Base-by-base conservation (phyloP, 805 yeast species). In the Candida gorgasii region DNA sequence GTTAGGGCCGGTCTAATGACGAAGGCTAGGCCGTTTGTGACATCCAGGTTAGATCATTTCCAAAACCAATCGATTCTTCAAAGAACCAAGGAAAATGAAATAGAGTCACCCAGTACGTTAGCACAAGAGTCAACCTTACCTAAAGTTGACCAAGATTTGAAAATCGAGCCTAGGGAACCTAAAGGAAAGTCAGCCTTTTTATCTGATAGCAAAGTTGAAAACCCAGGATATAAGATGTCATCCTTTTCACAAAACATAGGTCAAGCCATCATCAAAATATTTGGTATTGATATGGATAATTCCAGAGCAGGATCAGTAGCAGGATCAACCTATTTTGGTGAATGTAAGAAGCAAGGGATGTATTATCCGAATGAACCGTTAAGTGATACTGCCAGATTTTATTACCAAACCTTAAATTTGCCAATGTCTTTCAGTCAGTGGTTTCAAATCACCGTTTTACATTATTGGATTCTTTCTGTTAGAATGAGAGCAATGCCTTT, bases 401-500 rank as follows among this genome's bases (percentile, higher is more conserved):
- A 89, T 73, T 93, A 89, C 59, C 86, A 87, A 42, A 86, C 90
- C 9, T 69, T 93, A 44, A 83, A 79, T 18, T 69, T 93, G 56
- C 96, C 96, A 26, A 75, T 78, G 58, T 84, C 97, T 0, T 90
- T 92, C 58, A 80, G 92, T n/a, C 95, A 89, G 63, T 92, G 97
- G 96, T 92, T 84, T 62, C 98, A 92, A 65, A 85, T 93, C 48
- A 86, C 96, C 5, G 73, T 84, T 1, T 73, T 93, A 51, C 99
- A 93, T 63, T 81, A 87, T 46, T 93, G 99, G 99, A 82, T 93
- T 57, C 72, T 93, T 35, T 84, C 85, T 51, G 96, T 87, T 13
- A 82, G 99, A 59, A 90, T 93, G 97, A 81, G 99, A 62, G 95
- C 95, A 8, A 76, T 93, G 85, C 98, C 98, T 0, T 84, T 84